Conservation (phyloP, 2,329 filamentous ascomycete genomes). For the Knufia fluminis region DNA sequence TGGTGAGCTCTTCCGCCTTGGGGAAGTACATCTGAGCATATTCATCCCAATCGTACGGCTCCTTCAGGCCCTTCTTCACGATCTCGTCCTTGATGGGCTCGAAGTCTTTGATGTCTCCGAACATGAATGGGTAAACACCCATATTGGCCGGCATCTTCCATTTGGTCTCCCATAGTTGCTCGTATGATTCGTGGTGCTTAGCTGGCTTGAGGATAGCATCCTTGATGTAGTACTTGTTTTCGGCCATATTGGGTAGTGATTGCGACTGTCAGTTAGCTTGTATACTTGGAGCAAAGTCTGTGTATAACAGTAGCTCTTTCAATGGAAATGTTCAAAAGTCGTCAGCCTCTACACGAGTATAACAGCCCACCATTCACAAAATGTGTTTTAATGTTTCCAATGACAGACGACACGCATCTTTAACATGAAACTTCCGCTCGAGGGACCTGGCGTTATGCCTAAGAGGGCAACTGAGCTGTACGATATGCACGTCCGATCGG, state of each 20-base stretch:
- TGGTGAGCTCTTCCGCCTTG: slow-evolving; percentile 48
- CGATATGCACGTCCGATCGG: neutral
- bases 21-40: slow-evolving; percentile 58
- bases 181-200: slow-evolving; percentile 51
- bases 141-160: slow-evolving; percentile 59
- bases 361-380: neutral
- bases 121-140: slow-evolving; percentile 67
- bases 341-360: too few relatives aligned
- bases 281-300: too few relatives aligned
- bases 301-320: neutral
- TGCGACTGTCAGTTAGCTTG: neutral
- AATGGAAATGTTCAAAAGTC: neutral
- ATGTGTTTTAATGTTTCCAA: too few relatives aligned
- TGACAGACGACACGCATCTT: neutral
- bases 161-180: slow-evolving; percentile 64
- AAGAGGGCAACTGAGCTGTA: neutral
- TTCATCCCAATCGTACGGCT: slow-evolving; percentile 51
- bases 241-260: slow-evolving; percentile 13
- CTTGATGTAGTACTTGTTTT: slow-evolving; percentile 29
- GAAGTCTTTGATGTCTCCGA: slow-evolving; percentile 60
- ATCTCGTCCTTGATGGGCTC: slow-evolving; percentile 58
- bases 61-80: slow-evolving; percentile 52
- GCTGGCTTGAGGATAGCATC: slow-evolving; percentile 40
- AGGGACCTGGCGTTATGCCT: neutral
- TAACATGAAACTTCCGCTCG: neutral